Conservation (phyloP, 345 rosid species). For the Eucalyptus regnans region DNA sequence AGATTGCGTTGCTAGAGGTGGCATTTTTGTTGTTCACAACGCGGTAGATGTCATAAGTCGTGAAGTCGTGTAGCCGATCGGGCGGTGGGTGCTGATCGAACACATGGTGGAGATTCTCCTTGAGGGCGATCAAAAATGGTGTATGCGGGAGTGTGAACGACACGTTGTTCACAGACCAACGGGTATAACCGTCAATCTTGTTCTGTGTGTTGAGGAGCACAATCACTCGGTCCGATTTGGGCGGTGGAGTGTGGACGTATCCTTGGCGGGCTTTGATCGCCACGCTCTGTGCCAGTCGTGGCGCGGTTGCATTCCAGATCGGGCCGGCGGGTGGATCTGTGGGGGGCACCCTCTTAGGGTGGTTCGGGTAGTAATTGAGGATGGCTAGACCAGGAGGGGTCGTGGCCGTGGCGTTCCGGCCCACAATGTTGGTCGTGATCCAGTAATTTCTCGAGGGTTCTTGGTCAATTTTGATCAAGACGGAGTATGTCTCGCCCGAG, state of each 20-base stretch:
- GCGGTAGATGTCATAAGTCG: background rate
- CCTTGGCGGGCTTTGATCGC: constrained; percentile 41
- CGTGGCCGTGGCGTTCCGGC: constrained; percentile 9
- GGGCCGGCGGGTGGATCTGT: constrained; percentile 31
- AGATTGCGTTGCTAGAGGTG: constrained; percentile 21
- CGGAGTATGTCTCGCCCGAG: constrained; percentile 76
- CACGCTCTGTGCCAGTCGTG: constrained; percentile 26
- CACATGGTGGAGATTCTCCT: constrained; percentile 15
- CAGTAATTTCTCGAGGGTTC: constrained; percentile 53
- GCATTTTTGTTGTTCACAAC: constrained; percentile 8
- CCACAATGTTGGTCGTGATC: constrained; percentile 43
- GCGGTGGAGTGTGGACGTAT: constrained; percentile 26
- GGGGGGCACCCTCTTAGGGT: constrained; percentile 30
- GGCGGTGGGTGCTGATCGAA: constrained; percentile 43
- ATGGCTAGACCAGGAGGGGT: constrained; percentile 38
- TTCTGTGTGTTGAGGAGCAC: constrained; percentile 61
- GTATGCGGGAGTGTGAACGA: constrained; percentile 41
- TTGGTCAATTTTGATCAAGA: constrained; percentile 43
- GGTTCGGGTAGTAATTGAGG: constrained; percentile 54
- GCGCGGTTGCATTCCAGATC: constrained; percentile 13
- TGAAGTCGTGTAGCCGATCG: constrained; percentile 6
- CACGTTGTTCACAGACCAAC: constrained; percentile 64
- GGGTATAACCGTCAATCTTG: constrained; percentile 5
- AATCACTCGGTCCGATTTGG: constrained; percentile 24
- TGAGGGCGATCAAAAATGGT: constrained; percentile 49